Percentiles rank a stretch among this genome's conserved stretches.
These are phyloP conservation scores for Ophiostoma perfectum DNA, from an alignment of 2,329 filamentous ascomycete species.

Conservation along the genomic window DNA sequence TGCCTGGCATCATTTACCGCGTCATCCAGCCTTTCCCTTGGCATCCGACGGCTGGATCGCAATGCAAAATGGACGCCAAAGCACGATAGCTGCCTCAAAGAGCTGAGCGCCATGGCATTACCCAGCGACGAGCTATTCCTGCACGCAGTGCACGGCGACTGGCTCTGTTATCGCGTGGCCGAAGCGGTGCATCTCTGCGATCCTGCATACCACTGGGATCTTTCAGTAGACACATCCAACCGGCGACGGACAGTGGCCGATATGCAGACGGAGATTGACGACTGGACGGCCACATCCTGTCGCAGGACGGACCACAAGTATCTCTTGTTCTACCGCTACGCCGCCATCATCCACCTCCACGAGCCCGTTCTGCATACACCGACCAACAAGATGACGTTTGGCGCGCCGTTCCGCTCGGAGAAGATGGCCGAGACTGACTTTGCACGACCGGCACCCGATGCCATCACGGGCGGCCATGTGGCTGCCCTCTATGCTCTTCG, in stretches of 20 bases:
- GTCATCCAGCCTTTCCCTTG: slow-evolving; percentile 11
- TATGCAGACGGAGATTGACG: slow-evolving; percentile 11
- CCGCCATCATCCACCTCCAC: slow-evolving; percentile 16
- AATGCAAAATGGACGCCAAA: slow-evolving; percentile 6
- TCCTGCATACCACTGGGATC: not conserved
- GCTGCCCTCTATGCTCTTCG: slow-evolving; percentile 13
- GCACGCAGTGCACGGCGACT: slow-evolving; percentile 15
- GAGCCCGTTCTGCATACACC: slow-evolving; percentile 14
- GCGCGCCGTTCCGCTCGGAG: slow-evolving; percentile 9
- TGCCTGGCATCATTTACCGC: slow-evolving; percentile 15
- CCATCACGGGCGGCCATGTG: slow-evolving; percentile 9
- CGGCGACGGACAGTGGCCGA: not conserved
- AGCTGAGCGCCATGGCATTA: not conserved
- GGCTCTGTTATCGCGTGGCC: slow-evolving; percentile 9
- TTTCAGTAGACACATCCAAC: not conserved
- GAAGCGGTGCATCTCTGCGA: slow-evolving; percentile 4
- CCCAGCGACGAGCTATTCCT: not conserved
- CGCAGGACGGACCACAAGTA: not conserved
- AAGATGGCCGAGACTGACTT: slow-evolving; percentile 14
- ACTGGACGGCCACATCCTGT: slow-evolving; percentile 15
- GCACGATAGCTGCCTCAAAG: slow-evolving; percentile 11
- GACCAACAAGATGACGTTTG: slow-evolving; percentile 18
- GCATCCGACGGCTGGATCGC: slow-evolving; percentile 7
- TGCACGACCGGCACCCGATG: not conserved
- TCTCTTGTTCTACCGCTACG: slow-evolving; percentile 15